These are phyloP conservation scores for Abrus precatorius DNA, from an alignment of 306 rosid genomes.

Conservation along the genomic window DNA sequence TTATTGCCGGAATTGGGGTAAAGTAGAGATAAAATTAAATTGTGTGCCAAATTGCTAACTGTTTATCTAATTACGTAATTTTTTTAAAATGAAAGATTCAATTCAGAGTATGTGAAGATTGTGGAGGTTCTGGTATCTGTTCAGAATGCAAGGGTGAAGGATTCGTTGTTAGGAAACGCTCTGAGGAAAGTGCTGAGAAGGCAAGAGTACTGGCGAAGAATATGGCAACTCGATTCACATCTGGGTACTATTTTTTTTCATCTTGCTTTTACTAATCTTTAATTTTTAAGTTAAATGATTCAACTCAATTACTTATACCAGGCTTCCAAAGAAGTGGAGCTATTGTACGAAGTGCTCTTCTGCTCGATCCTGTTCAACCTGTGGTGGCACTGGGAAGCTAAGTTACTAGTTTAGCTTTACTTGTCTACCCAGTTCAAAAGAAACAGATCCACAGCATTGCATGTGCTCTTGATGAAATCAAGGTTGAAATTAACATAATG, in stretches of 20 bases:
- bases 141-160: constrained; percentile 97
- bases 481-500: constrained; percentile 35
- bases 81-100: constrained; percentile 60
- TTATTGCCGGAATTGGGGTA: not conserved
- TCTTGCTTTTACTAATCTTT: constrained; percentile 18
- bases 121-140: constrained; percentile 92
- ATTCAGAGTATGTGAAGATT: constrained; percentile 68
- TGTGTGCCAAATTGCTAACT: constrained; percentile 29
- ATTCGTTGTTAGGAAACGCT: constrained; percentile 78
- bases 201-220: constrained; percentile 78
- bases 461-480: constrained; percentile 34
- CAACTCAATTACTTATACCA: constrained; percentile 45
- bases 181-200: constrained; percentile 78
- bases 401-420: constrained; percentile 55
- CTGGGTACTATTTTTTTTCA: constrained; percentile 60
- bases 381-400: constrained; percentile 87
- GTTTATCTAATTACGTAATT: constrained; percentile 34
- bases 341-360: constrained; percentile 93
- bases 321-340: constrained; percentile 99
- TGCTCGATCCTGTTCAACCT: constrained; percentile 73
- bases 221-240: constrained; percentile 89
- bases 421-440: constrained; percentile 1
- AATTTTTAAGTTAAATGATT: constrained; percentile 35
- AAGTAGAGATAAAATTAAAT: constrained; percentile 15
- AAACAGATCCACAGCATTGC: constrained; percentile 12